Evolutionary conservation across 2,329 filamentous ascomycete genomes (phyloP), one percentile per base, ranked within the genome.

Genomic region (Thielaviopsis musarum): DNA sequence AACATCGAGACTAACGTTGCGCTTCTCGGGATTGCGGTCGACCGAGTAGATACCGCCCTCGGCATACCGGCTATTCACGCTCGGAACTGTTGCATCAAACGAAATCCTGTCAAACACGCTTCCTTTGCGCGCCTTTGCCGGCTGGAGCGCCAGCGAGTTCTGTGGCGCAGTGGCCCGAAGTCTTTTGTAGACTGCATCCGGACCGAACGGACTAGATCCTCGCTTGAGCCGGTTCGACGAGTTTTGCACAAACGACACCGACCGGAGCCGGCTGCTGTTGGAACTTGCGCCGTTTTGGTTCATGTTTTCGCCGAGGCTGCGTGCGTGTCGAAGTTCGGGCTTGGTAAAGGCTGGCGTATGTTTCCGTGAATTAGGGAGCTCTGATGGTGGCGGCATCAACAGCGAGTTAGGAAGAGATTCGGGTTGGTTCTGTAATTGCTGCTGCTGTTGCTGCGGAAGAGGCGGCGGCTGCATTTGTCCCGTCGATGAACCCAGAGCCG

Each of bases 51-150:
- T 72, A 15, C 80, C 80, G 4, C 75, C 77, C 53, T 75, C 74
- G 63, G 79, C 75, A 63, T 83, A 83, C 64, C 82, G 82, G 63
- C 77, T 79, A 63, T 77, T 80, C 52, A 79, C 77, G 59, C 75
- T 67, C 0, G 78, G 75, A 34, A 82, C 69, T 17, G 72, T 72
- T 5, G 77, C 73, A 26, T 79, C 77, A 55, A 83, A 79, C 48
- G 76, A 71, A 30, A 82, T 72, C 62, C 74, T 79, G 34, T 78
- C 76, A 62, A 81, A 83, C 12, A 77, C 70, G 61, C 74, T 80
- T 9, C 68, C 69, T 38, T 74, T 74, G 9, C 73, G 70, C 3
- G 24, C 49, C 15, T 59, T 65, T 61, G 22, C 57, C 12, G 58
- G 52, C 13, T 62, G 60, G n/a, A 59, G 26, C 19, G 63, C 59